Evolutionary conservation across 176 grass and related monocot species (phyloP).

Genomic region (Bothriochloa decipiens): DNA sequence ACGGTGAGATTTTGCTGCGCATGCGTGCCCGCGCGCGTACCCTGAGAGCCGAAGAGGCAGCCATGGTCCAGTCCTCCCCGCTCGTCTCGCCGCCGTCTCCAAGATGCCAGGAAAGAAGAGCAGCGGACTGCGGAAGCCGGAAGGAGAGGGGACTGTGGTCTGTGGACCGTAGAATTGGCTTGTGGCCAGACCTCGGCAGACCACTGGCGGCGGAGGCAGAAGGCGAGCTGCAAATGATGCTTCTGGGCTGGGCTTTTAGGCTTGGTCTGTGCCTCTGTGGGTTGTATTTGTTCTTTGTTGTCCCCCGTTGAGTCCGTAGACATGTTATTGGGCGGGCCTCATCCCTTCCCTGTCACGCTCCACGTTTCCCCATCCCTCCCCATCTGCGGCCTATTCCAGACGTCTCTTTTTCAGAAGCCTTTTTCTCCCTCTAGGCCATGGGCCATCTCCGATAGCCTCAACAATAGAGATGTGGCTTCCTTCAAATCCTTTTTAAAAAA

Average conservation of each 20-base stretch:
- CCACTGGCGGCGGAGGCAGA: neutral
- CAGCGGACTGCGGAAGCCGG: neutral
- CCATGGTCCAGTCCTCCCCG: slow-evolving; percentile 33
- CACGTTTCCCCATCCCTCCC: too few relatives aligned
- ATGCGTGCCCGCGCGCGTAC: slow-evolving; percentile 24
- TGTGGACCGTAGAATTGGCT: neutral
- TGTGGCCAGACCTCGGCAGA: neutral
- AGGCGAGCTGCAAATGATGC: neutral
- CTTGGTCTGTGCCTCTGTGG: neutral
- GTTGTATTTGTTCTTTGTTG: neutral
- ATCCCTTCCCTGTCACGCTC: too few relatives aligned
- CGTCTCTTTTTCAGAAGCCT: too few relatives aligned
- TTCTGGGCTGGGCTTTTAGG: neutral
- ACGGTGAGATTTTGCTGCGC: neutral
- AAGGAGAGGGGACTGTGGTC: neutral
- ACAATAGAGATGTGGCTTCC: too few relatives aligned
- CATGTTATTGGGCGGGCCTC: neutral
- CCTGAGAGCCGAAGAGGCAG: slow-evolving; percentile 52
- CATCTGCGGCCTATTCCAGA: too few relatives aligned
- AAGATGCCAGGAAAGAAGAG: slow-evolving; percentile 15
- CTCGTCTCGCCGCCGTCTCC: slow-evolving; percentile 8
- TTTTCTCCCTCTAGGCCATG: too few relatives aligned
- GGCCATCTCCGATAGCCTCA: too few relatives aligned
- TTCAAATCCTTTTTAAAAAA: too few relatives aligned
- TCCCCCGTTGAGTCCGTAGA: neutral